Evolutionary conservation across 495 filamentous ascomycete species (phyloP), one percentile per base, ranked within the genome.

Genomic region (Hypoxylon lienhwacheense): DNA sequence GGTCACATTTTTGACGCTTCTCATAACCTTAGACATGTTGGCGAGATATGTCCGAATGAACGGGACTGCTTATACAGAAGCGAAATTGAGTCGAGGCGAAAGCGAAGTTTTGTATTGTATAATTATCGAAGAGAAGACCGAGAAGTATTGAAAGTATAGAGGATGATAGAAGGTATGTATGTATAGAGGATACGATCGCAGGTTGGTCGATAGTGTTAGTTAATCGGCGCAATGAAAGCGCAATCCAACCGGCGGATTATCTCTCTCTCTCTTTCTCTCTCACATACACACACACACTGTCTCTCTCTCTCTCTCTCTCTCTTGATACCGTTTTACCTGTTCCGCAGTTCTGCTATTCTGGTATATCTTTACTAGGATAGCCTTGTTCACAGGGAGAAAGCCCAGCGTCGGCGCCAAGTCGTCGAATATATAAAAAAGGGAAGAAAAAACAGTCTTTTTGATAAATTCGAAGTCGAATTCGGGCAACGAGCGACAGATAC

Each of bases 1-100:
- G 65, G 95, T 97, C 73, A 99, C 93, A 79, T 99, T 99, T 80
- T 96, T 97, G 60, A 99, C 93, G 67, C 91, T 95, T 70, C 93
- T 85, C 61, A 99, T 89, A 65, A 97, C 92, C 71, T 93, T 93
- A 42, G 93, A 97, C 93, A 97, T 99, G 62, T 72, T 75, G 72
- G 58, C 53, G 61, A 52, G 58, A 50, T 61, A 63, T 26, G 55
- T 17, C 33, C 32, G 39, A 41, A 22, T 36, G 20, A 26, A 45
- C 34, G 28, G 29, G 25, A n/a, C 15, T 40, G 33, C 24, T 10
- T 47, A 36, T 37, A 41, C 17, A 32, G 47, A 40, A 22, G 17
- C 20, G 36, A 36, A 17, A 35, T 34, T 53, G 26, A 26, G 7
- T 17, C 33, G 29, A 47, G 32, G 7, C 34, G 12, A 20, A 17